Base-by-base conservation (phyloP, 2,329 filamentous ascomycete species). In the Penicillium sp. region DNA sequence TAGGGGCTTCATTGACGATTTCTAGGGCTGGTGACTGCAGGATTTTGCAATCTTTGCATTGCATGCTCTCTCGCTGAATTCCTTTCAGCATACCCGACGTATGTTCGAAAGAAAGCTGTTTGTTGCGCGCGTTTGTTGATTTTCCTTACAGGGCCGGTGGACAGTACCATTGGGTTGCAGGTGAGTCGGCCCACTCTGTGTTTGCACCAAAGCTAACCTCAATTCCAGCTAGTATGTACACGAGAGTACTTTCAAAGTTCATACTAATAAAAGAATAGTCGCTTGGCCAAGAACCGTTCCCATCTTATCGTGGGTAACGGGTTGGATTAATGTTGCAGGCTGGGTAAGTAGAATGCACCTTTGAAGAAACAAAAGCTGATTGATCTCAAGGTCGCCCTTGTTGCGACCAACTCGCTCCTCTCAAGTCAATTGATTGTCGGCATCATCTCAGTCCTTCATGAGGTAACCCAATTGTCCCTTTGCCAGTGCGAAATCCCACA, bases 131-230 rank as follows among this genome's bases (percentile, higher is more conserved):
- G n/a, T 4, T 13, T 16, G 16, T 38, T 49, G 9, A 46, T 38
- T 24, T 43, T 18, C 8, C 11, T 21, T 21, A 2, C 43, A 71
- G 68, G 1, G 81, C 82, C 1, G 82, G 82, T 55, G 85, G 83
- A 6, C 82, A 87, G 66, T 90, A 90, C 65, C 86, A 90, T 68
- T 90, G 87, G 87, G 87, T 86, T 2, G 86, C 87, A 47, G 77
- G 73, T 68, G 66, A 58, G 66, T 67, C 40, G 14, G 36, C 16
- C 14, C n/a, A 16, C 18, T 47, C 24, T 40, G 22, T 45, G 40
- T 8, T 22, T 13, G 27, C n/a, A 40, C n/a, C 22, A 24, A 27
- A 21, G 34, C 61, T 58, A 58, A 64, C 22, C 2, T 21, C 2
- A 10, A 11, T 7, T 16, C 24, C 7, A 69, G 68, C 64, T 24